Evolutionary conservation across 2,329 filamentous ascomycete species (phyloP), one percentile per base, ranked within the genome.

Genomic region (Alternaria tenuissima): DNA sequence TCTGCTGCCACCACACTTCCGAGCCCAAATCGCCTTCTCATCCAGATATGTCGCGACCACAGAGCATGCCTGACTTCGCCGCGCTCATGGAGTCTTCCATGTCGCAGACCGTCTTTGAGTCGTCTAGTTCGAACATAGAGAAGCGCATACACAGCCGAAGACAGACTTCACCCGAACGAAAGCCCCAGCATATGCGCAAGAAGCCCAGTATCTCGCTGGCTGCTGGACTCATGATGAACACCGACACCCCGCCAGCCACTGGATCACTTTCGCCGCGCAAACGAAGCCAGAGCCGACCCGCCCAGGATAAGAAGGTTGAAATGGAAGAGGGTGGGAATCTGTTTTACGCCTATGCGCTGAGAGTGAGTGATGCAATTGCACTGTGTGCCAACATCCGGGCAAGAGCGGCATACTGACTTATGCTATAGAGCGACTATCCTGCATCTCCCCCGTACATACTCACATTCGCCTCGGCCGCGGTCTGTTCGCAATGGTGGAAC

Each of bases 261-360:
- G 58, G 39, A 7, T 36, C 65, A 12, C 57, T 61, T 28, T 70
- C 68, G 34, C 69, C 72, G 12, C 59, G 61, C 38, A 61, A 59
- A 41, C 56, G 66, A n/a, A 66, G 65, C 42, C 28, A 56, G 18
- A 58, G 61, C 42, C 57, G 43, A 9, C 56, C 49, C n/a, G 52
- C 39, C 32, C 60, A 54, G 47, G 62, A 56, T 34, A 43, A 28
- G n/a, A 30, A 7, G 5, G 54, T 49, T 49, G 57, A 63, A n/a
- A 47, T 65, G 24, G 57, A 56, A 8, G 66, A 55, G 16, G 64
- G 61, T 22, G 66, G 52, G 11, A 68, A 61, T 43, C 57, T 78
- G 48, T 78, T 78, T 62, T 76, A 77, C 58, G 76, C 75, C 18
- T 78, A 78, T 61, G 75, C 72, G 52, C 63, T 74, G 57, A 75